Conservation (phyloP, 495 filamentous ascomycete genomes). For the Podospora anserina region DNA sequence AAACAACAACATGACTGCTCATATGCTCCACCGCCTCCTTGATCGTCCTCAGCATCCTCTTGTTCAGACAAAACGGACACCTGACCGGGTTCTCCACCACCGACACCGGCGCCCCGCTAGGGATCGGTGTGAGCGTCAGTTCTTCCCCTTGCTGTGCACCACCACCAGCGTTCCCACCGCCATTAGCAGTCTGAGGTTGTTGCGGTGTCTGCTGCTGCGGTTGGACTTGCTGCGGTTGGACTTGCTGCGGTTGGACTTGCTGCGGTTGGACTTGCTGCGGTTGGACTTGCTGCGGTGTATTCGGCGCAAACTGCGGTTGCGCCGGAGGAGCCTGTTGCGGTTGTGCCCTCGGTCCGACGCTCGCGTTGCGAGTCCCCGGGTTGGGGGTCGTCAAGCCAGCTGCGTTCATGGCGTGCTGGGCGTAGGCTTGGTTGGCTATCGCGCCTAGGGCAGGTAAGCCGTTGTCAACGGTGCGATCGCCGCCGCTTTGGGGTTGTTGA, state of each 20-base stretch:
- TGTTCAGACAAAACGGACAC: conserved; percentile 56
- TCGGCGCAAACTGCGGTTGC: background rate
- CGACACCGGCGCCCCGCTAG: conserved; percentile 41
- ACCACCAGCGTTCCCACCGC: background rate
- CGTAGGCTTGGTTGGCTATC: conserved; percentile 32
- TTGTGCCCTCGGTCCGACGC: conserved; percentile 14
- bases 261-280: background rate
- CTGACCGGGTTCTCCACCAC: conserved; percentile 48
- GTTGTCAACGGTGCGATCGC: conserved; percentile 44
- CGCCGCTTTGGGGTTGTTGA: conserved; percentile 28
- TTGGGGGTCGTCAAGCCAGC: conserved; percentile 18
- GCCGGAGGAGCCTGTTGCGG: background rate
- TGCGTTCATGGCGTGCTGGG: conserved; percentile 28
- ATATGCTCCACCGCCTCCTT: conserved; percentile 60
- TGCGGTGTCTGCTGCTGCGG: background rate
- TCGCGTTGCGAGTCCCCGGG: conserved; percentile 1
- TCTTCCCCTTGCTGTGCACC: conserved; percentile 29
- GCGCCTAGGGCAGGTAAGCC: conserved; percentile 37
- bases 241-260: background rate
- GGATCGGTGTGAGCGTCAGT: conserved; percentile 50
- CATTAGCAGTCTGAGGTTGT: background rate
- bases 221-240: background rate
- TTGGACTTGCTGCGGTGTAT: background rate
- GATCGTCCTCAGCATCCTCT: conserved; percentile 53
- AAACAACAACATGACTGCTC: conserved; percentile 57